Conservation (phyloP, 2,329 filamentous ascomycete genomes). For the Venturia effusa region DNA sequence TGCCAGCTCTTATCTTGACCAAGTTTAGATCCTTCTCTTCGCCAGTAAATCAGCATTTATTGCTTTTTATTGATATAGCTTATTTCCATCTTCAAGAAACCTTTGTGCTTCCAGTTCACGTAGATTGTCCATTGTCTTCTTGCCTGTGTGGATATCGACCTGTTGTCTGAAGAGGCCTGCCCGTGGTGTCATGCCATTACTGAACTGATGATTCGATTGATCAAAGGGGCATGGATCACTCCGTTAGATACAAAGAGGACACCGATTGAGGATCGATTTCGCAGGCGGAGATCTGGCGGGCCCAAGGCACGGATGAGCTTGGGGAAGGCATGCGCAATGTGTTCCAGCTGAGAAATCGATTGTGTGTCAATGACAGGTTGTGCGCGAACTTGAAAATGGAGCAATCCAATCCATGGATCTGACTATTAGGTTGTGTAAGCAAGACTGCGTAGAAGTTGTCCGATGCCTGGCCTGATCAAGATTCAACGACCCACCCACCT, state of each 20-base stretch:
- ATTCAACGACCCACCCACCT: too few relatives aligned
- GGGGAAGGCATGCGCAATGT: background rate
- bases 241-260: background rate
- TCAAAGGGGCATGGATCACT: background rate
- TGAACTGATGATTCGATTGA: background rate
- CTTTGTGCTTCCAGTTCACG: constrained; percentile 26
- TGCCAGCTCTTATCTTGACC: constrained; percentile 24
- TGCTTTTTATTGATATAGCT: constrained; percentile 20
- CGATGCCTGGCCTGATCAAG: too few relatives aligned
- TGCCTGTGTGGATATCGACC: constrained; percentile 19
- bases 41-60: background rate
- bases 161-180: background rate
- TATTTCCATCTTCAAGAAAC: constrained; percentile 17
- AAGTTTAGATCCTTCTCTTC: background rate
- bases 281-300: background rate
- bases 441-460: background rate
- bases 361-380: background rate
- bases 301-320: background rate
- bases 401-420: background rate
- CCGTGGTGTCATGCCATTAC: background rate
- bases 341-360: background rate
- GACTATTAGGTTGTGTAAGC: background rate
- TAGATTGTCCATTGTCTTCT: constrained; percentile 25
- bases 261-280: background rate
- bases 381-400: background rate